Conservation (phyloP, 2,329 filamentous ascomycete genomes). For the Metarhizium guizhouense region DNA sequence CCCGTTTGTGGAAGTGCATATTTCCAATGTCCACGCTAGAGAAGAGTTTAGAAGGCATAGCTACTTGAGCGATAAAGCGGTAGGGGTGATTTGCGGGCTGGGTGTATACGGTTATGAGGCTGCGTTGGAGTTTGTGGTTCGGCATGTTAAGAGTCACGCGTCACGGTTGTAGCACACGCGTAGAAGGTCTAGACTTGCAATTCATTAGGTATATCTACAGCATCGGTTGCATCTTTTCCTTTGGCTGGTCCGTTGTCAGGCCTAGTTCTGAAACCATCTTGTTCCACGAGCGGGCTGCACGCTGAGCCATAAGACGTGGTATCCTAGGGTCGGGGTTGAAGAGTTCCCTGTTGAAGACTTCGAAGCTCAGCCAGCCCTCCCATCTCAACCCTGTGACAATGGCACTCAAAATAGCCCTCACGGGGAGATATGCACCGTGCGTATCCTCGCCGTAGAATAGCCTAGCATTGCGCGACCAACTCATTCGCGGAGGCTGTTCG, state of each 20-base stretch:
- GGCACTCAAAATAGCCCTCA: conserved; percentile 49
- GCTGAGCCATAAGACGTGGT: conserved; percentile 43
- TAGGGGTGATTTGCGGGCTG: conserved; percentile 63
- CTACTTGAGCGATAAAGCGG: conserved; percentile 68
- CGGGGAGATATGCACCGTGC: conserved; percentile 58
- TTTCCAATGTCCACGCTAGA: conserved; percentile 64
- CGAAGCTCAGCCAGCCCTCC: conserved; percentile 61
- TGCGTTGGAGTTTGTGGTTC: conserved; percentile 45
- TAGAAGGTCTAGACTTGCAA: neutral
- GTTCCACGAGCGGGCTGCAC: conserved; percentile 41
- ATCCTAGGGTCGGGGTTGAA: conserved; percentile 54
- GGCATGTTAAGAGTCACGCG: conserved; percentile 30
- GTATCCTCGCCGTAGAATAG: conserved; percentile 47
- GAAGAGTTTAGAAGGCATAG: conserved; percentile 62
- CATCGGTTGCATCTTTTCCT: conserved; percentile 23
- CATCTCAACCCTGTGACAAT: conserved; percentile 58
- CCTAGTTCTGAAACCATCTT: conserved; percentile 29
- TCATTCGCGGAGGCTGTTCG: conserved; percentile 50
- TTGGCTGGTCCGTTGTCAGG: neutral
- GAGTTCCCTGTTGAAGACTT: conserved; percentile 48
- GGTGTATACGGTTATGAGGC: conserved; percentile 53
- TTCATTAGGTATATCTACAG: conserved; percentile 14
- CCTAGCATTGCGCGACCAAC: conserved; percentile 66
- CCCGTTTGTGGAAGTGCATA: conserved; percentile 71
- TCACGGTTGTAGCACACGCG: conserved; percentile 5